Evolutionary conservation across 2,329 filamentous ascomycete genomes (phyloP), one percentile per base, ranked within the genome.

Genomic region (Macrophomina tecta): DNA sequence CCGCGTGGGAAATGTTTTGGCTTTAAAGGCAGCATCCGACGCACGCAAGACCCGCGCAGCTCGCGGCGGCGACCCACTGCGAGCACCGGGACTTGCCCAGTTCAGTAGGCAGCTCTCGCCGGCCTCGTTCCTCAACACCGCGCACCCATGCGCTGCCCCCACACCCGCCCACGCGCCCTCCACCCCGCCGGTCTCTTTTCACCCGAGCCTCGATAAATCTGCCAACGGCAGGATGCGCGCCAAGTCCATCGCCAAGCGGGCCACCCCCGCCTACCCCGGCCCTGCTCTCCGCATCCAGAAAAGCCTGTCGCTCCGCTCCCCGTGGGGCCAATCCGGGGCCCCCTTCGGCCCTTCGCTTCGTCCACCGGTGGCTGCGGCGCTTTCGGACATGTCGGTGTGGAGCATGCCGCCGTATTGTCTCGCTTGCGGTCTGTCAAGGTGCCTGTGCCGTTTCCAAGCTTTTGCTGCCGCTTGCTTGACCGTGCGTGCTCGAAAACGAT

Each of bases 261-360:
- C 30, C 45, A 14, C 18, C 61, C 61, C 61, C 48, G 48, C 46
- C 9, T 64, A 64, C 46, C 61, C 46, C 46, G 46, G 61, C 9
- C 48, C 5, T 8, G 28, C 34, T 53, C 61, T 64, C 61, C 61
- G 36, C 61, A 53, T 38, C 40, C 49, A 53, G 61, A 30, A 64
- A 40, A 16, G 48, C 40, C 32, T 4, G 38, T 18, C 28, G 55
- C 55, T 60, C 40, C 40, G 56, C 56, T 62, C 58, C 58, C 58
- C 49, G 61, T 64, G 61, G 61, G 61, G 61, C 61, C 61, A 64
- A 53, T 64, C 61, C 48, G 61, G 61, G 61, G 61, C 34, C 34
- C 56, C 42, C 45, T 49, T 45, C 30, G 58, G 40, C 28, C 56
- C 45, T 61, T 61, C 56, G 32, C 7, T 14, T 48, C 30, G 42